phyloP scores from a whole-genome alignment of 1,139 yeast species.

The Yamadazyma pseudoaaseri region DNA sequence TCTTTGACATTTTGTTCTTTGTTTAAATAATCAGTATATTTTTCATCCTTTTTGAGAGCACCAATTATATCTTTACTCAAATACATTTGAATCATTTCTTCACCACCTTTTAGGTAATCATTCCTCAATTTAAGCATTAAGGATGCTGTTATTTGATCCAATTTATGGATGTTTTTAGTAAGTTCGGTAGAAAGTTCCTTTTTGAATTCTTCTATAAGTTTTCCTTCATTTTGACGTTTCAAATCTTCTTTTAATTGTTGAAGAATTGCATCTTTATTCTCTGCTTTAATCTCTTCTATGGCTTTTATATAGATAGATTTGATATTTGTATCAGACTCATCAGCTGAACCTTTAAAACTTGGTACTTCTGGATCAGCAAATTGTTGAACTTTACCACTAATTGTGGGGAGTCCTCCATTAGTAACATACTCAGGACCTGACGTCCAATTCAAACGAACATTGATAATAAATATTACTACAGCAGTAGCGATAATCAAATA shows the following conservation, averaged over 20 bases:
- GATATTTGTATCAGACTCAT: too few species aligned
- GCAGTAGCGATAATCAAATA: not conserved
- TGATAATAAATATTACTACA: not conserved
- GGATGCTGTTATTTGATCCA: constrained; percentile 18
- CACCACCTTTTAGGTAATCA: constrained; percentile 19
- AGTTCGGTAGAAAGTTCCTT: constrained; percentile 17
- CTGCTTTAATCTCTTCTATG: constrained; percentile 10
- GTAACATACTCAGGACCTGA: too few species aligned
- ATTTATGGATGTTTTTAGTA: constrained; percentile 20
- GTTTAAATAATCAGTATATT: constrained; percentile 12
- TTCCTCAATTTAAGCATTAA: constrained; percentile 22
- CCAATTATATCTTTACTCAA: constrained; percentile 20
- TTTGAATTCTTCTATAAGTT: constrained; percentile 9
- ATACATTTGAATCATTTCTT: constrained; percentile 16
- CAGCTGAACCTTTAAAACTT: too few species aligned
- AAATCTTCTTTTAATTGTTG: constrained; percentile 14
- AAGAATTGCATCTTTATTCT: constrained; percentile 9
- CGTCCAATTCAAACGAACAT: not conserved
- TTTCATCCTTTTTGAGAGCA: constrained; percentile 7
- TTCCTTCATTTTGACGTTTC: constrained; percentile 12
- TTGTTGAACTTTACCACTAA: too few species aligned
- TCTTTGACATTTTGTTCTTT: constrained; percentile 15
- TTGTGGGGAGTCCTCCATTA: too few species aligned
- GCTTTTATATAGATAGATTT: constrained; percentile 7
- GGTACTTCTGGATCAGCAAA: too few species aligned